phyloP scores from a whole-genome alignment of 139 green algal species.

The Raphidocelis subcapitata region DNA sequence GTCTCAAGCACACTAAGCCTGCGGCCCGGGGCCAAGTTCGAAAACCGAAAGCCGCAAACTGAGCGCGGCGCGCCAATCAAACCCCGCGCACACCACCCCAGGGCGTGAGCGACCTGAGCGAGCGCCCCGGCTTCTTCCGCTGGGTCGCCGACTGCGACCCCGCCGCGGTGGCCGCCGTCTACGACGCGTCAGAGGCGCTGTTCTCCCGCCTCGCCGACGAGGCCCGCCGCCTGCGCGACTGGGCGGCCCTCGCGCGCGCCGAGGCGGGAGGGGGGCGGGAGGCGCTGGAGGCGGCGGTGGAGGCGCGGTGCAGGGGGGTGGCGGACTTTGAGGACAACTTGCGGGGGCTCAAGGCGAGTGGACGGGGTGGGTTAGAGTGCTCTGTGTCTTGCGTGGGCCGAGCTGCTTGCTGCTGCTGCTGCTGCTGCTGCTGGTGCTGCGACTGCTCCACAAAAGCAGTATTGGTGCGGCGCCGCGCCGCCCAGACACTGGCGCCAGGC shows the following conservation, averaged over 20 bases:
- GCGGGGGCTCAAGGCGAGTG: slow-evolving; percentile 64
- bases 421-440: neutral
- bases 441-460: neutral
- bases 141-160: slow-evolving; percentile 60
- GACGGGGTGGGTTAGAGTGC: slow-evolving; percentile 46
- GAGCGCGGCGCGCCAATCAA: too few species aligned
- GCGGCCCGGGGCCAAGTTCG: too few species aligned
- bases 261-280: slow-evolving; percentile 24
- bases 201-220: slow-evolving; percentile 63
- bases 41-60: too few species aligned
- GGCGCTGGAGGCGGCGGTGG: slow-evolving; percentile 69
- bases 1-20: too few species aligned
- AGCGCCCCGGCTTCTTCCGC: slow-evolving; percentile 74
- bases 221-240: slow-evolving; percentile 72
- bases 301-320: slow-evolving; percentile 41
- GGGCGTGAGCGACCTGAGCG: slow-evolving; percentile 67
- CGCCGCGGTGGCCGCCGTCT: slow-evolving; percentile 59
- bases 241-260: slow-evolving; percentile 64
- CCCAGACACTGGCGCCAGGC: too few species aligned
- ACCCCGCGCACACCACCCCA: too few species aligned
- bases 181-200: slow-evolving; percentile 61
- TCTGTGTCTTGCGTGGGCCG: too few species aligned
- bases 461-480: too few species aligned
- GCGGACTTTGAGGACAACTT: slow-evolving; percentile 76
- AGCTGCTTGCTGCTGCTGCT: neutral